A percentile compares a stretch with the other conserved stretches of the same genome.
Conservation (phyloP, 1,284 basidiomycete genomes). For the Boletus sp. region DNA sequence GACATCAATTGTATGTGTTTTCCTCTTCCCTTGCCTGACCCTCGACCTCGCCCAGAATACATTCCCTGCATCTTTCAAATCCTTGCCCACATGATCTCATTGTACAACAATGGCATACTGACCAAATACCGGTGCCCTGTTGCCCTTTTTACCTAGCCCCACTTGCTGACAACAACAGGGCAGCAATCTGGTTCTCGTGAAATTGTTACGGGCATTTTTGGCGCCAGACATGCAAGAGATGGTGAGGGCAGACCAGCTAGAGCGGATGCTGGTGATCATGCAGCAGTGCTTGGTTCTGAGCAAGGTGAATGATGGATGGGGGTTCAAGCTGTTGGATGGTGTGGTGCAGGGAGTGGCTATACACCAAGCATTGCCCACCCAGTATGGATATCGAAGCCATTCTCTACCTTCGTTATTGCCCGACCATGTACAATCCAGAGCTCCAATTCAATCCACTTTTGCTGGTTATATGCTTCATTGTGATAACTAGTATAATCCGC, state of each 20-base stretch:
- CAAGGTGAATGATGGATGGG: constrained; percentile 88
- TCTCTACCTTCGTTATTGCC: no score
- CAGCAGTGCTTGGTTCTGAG: constrained; percentile 88
- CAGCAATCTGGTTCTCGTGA: constrained; percentile 93
- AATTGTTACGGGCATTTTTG: constrained; percentile 85
- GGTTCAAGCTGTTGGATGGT: constrained; percentile 85
- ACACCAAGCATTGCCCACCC: no score
- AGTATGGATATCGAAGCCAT: no score
- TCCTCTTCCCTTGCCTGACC: background rate
- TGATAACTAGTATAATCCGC: no score
- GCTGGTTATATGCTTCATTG: no score
- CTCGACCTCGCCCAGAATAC: constrained; percentile 63
- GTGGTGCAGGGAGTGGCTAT: constrained; percentile 65
- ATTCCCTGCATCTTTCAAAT: constrained; percentile 98
- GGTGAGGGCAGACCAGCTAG: constrained; percentile 72
- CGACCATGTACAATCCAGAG: no score
- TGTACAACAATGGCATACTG: constrained; percentile 71
- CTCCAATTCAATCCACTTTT: no score
- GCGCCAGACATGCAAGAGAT: constrained; percentile 69
- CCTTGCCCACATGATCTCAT: constrained; percentile 92
- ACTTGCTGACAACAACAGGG: constrained; percentile 93
- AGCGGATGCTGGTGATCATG: constrained; percentile 83
- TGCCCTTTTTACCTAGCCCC: constrained; percentile 85
- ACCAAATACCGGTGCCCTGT: constrained; percentile 73
- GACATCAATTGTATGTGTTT: constrained; percentile 78